Evolutionary conservation across 2,329 filamentous ascomycete species (phyloP).

Genomic region (Botryotinia calthae): DNA sequence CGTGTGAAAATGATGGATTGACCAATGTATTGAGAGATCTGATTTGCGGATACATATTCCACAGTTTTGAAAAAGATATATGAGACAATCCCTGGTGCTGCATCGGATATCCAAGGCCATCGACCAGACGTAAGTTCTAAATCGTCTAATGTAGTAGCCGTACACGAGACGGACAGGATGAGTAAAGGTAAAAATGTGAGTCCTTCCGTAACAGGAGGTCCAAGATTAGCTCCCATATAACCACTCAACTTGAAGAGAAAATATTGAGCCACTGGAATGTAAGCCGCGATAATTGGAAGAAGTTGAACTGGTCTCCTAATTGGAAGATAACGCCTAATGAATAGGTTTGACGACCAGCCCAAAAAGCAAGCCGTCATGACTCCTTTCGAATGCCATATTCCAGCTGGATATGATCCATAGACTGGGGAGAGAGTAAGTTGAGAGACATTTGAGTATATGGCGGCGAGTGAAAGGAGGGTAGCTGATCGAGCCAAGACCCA

Average conservation of each 20-base stretch:
- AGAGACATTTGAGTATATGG: constrained; percentile 66
- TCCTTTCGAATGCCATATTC: constrained; percentile 66
- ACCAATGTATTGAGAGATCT: constrained; percentile 55
- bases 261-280: constrained; percentile 70
- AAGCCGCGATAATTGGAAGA: constrained; percentile 72
- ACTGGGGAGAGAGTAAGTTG: constrained; percentile 79
- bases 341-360: constrained; percentile 68
- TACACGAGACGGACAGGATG: constrained; percentile 60
- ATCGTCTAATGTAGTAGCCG: constrained; percentile 63
- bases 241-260: constrained; percentile 66
- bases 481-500: constrained; percentile 39
- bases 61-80: constrained; percentile 60
- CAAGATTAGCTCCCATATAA: constrained; percentile 63
- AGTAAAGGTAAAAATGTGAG: constrained; percentile 70
- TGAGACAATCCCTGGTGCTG: constrained; percentile 62
- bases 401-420: constrained; percentile 79
- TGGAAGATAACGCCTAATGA: constrained; percentile 50
- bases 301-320: constrained; percentile 48
- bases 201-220: constrained; percentile 72
- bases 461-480: constrained; percentile 55
- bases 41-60: constrained; percentile 39
- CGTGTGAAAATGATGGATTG: constrained; percentile 64
- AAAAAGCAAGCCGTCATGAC: constrained; percentile 65
- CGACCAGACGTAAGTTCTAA: constrained; percentile 51
- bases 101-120: constrained; percentile 59